Conservation (phyloP, 2,329 filamentous ascomycete genomes). For the Ophiostoma australiae region DNA sequence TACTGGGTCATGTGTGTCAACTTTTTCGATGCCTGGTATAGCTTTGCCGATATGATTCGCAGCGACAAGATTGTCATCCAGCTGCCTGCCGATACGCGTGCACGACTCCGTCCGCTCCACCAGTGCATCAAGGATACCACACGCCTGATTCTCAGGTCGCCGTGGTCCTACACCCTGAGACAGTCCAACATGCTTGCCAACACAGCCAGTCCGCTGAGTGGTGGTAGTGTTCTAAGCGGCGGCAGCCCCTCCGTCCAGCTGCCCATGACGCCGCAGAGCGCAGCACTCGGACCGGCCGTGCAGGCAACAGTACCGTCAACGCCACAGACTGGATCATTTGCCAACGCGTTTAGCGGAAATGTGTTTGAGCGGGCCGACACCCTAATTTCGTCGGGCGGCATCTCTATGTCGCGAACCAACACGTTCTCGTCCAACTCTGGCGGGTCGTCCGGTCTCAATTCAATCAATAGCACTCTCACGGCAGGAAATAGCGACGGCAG, state of each 20-base stretch:
- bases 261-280: slow-evolving; percentile 84
- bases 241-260: slow-evolving; percentile 37
- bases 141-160: slow-evolving; percentile 60
- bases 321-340: slow-evolving; percentile 54
- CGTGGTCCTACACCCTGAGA: slow-evolving; percentile 47
- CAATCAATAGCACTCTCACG: slow-evolving; percentile 29
- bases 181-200: slow-evolving; percentile 35
- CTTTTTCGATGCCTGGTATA: slow-evolving; percentile 66
- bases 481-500: slow-evolving; percentile 32
- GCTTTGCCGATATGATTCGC: slow-evolving; percentile 59
- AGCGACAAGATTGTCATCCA: slow-evolving; percentile 48
- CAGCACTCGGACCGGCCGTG: slow-evolving; percentile 81
- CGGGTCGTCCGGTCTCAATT: slow-evolving; percentile 52
- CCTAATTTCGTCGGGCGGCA: slow-evolving; percentile 53
- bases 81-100: slow-evolving; percentile 62
- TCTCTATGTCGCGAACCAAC: slow-evolving; percentile 51
- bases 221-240: slow-evolving; percentile 18
- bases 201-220: slow-evolving; percentile 20
- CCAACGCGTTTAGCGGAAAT: slow-evolving; percentile 50
- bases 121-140: slow-evolving; percentile 76
- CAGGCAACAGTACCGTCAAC: slow-evolving; percentile 82
- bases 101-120: slow-evolving; percentile 74
- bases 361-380: slow-evolving; percentile 59
- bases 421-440: slow-evolving; percentile 54
- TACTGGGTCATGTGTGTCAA: slow-evolving; percentile 70